Conservation (phyloP, 2,329 filamentous ascomycete species). For the Fusarium irregulare region DNA sequence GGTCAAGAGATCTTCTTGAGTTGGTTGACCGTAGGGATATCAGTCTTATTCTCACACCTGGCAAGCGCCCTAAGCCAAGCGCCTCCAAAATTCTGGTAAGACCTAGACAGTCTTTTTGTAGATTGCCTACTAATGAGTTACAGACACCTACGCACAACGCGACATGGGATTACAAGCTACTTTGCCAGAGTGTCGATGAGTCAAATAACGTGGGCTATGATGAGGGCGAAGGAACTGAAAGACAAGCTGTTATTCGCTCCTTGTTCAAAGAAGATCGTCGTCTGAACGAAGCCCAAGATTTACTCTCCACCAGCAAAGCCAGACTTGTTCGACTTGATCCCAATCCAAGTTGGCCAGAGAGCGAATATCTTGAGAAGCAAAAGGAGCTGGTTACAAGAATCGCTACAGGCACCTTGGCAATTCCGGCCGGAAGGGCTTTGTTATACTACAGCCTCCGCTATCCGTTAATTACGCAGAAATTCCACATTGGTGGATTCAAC, state of each 20-base stretch:
- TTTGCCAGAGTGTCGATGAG: constrained; percentile 75
- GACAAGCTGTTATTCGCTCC: constrained; percentile 82
- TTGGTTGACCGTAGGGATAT: constrained; percentile 87
- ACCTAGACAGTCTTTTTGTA: neutral
- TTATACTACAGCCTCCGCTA: constrained; percentile 88
- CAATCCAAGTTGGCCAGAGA: constrained; percentile 83
- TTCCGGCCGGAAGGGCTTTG: constrained; percentile 87
- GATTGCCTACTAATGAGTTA: constrained; percentile 41
- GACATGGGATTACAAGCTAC: constrained; percentile 79
- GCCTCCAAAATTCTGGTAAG: constrained; percentile 59
- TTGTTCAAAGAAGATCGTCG: constrained; percentile 94
- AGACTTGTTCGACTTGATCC: constrained; percentile 82
- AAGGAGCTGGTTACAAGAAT: constrained; percentile 89
- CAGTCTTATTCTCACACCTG: constrained; percentile 69
- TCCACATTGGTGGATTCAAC: constrained; percentile 90
- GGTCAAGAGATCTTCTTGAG: constrained; percentile 76
- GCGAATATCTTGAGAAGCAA: constrained; percentile 89
- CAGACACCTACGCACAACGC: constrained; percentile 73
- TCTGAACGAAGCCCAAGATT: constrained; percentile 83
- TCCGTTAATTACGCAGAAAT: constrained; percentile 91
- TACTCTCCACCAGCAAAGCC: constrained; percentile 87
- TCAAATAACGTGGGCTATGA: constrained; percentile 72
- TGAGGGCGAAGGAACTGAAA: constrained; percentile 84
- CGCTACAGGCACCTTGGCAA: constrained; percentile 86
- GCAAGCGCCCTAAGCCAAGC: constrained; percentile 46